Base-by-base conservation (phyloP, 2,329 filamentous ascomycete genomes). In the Corinectria fuckeliana region DNA sequence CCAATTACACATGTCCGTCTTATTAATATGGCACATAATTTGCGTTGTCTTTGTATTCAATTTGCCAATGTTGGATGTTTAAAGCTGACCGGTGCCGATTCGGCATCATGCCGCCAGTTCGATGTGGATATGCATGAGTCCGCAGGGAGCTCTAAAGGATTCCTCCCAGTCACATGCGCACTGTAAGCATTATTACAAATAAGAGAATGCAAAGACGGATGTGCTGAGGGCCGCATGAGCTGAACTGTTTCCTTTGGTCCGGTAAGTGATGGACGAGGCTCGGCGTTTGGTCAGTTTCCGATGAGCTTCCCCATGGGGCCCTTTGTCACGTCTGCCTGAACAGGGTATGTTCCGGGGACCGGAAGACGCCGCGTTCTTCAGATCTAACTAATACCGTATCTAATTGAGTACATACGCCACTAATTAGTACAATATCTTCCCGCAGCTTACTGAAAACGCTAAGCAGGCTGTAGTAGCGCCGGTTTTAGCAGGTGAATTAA, bases 291-390 rank as follows among this genome's bases (percentile, higher is more conserved):
- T 18, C 21, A 45, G 18, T 42, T 16, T 18, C 34, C 49, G 49
- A 53, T 2, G 34, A 49, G 44, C 36, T 58, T 58, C 56, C 50
- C 56, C 42, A 58, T 58, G 56, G 49, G 56, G 56, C 21, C 21
- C 34, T 39, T 16, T 32, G 53, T n/a, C 26, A 34, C 13, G 26
- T 42, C 48, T 25, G 39, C 26, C 32, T 36, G 32, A 36, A 36
- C 18, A n/a, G n/a, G 32, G 32, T 4, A 36, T n/a, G n/a, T n/a
- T n/a, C n/a, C n/a, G n/a, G n/a, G n/a, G n/a, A n/a, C n/a, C n/a
- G n/a, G n/a, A n/a, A n/a, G n/a, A n/a, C n/a, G n/a, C n/a, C n/a
- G n/a, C n/a, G n/a, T n/a, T n/a, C n/a, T n/a, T n/a, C n/a, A n/a
- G n/a, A n/a, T n/a, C n/a, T n/a, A n/a, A n/a, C n/a, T n/a, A n/a